These are phyloP conservation scores for Phaeosphaeria sp. DNA, from an alignment of 2,329 filamentous ascomycete genomes.

Conservation along the genomic window DNA sequence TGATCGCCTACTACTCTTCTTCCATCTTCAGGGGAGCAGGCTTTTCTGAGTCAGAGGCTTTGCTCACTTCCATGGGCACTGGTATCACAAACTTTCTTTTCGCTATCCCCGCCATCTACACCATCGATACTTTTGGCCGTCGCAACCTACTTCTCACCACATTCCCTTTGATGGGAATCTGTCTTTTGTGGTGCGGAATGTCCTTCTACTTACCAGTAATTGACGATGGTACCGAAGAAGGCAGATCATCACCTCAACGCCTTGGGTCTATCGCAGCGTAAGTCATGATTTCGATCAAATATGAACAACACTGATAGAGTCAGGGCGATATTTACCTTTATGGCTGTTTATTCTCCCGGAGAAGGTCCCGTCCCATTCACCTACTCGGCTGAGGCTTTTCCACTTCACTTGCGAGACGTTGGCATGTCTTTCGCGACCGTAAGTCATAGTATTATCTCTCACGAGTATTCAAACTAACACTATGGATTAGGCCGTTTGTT, in stretches of 20 bases:
- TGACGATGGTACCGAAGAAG: slow-evolving; percentile 8
- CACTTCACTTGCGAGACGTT: slow-evolving; percentile 53
- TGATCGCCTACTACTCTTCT: slow-evolving; percentile 36
- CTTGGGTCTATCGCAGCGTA: slow-evolving; percentile 43
- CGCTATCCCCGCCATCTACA: slow-evolving; percentile 53
- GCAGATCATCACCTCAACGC: slow-evolving; percentile 19
- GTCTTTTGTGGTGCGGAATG: slow-evolving; percentile 39
- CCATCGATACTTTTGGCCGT: slow-evolving; percentile 55
- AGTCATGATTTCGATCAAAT: not conserved
- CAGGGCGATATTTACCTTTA: slow-evolving; percentile 57
- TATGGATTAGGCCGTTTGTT: slow-evolving; percentile 59
- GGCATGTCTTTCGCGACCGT: slow-evolving; percentile 53
- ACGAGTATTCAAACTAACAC: too few relatives aligned
- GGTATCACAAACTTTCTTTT: slow-evolving; percentile 56
- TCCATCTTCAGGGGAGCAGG: slow-evolving; percentile 44
- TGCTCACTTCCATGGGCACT: slow-evolving; percentile 52
- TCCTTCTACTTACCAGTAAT: slow-evolving; percentile 34
- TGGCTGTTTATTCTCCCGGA: slow-evolving; percentile 51
- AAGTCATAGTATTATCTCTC: not conserved
- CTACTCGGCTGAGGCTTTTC: slow-evolving; percentile 53
- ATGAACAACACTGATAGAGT: not conserved
- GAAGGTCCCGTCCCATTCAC: slow-evolving; percentile 45
- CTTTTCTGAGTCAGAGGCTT: slow-evolving; percentile 44
- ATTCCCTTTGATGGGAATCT: slow-evolving; percentile 56
- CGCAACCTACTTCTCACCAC: slow-evolving; percentile 54